A percentile compares a stretch with the other conserved stretches of the same genome.
These are phyloP conservation scores for Phalaenopsis aphrodite DNA, from an alignment of 106 monocot genomes.

Conservation along the genomic window DNA sequence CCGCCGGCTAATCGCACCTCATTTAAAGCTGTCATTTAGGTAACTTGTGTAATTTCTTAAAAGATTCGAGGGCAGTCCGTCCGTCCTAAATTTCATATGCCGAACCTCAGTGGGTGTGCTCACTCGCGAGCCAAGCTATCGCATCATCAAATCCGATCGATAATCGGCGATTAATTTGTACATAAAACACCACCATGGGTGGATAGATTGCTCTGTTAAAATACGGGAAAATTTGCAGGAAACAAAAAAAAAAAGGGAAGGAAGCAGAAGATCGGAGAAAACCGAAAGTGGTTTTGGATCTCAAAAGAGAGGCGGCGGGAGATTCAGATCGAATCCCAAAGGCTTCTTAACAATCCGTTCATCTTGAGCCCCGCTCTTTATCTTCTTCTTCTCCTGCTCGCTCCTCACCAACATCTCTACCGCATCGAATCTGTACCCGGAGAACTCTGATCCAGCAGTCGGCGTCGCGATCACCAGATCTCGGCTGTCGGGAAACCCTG, in stretches of 20 bases:
- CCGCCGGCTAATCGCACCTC: slow-evolving; percentile 1
- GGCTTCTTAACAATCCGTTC: slow-evolving; percentile 10
- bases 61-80: neutral
- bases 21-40: neutral
- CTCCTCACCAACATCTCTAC: slow-evolving; percentile 13
- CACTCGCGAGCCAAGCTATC: neutral
- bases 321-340: slow-evolving; percentile 28
- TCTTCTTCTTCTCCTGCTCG: slow-evolving; percentile 25
- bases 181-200: neutral
- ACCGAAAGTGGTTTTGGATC: neutral
- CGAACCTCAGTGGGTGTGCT: neutral
- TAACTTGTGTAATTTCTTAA: neutral
- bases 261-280: neutral
- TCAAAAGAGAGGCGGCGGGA: slow-evolving; percentile 23
- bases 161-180: neutral
- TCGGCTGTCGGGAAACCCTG: slow-evolving; percentile 7
- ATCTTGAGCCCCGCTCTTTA: neutral
- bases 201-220: neutral
- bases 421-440: slow-evolving; percentile 26
- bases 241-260: neutral
- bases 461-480: slow-evolving; percentile 7
- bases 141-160: neutral
- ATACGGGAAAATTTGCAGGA: neutral
- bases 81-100: neutral
- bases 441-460: slow-evolving; percentile 11